Base-by-base conservation (phyloP, 768 basidiomycete genomes). In the Hydnomerulius pinastri region DNA sequence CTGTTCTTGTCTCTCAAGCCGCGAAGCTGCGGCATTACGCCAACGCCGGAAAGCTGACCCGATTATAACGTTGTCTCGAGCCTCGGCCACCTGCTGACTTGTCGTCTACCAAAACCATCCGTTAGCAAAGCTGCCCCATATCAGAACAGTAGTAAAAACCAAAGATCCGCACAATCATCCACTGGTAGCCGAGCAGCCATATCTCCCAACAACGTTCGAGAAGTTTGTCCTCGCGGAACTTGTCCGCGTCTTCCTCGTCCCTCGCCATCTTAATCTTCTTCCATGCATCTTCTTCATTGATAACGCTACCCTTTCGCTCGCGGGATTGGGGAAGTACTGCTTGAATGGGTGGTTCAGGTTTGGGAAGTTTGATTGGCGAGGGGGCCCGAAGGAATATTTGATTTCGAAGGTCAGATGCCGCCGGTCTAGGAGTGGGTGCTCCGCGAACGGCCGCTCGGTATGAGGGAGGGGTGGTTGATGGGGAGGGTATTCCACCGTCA, bases 221-320 rank as follows among this genome's bases (percentile, higher is more conserved):
- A 49, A 92, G 69, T 44, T 75, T 77, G 44, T 83, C 80, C 25
- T 80, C 71, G 37, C 85, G 75, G 65, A 85, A 91, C 48, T 73
- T 73, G 64, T 85, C 87, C 17, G 92, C 92, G 24, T 82, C 78
- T 57, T 78, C 73, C 61, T 91, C 85, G 55, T 89, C 82, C 58
- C 81, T 80, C 39, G 80, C 76, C 75, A 86, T 80, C 61, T 79
- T 77, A 28, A 90, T 83, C 54, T 83, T 88, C 56, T 83, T 83
- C 87, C 89, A 92, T 0, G 85, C 85, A 50, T 88, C 85, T 47
- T 86, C 81, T 61, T 86, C 81, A 58, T 87, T 83, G 17, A 83
- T 67, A n/a, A 75, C 70, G 55, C 73, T 80, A 11, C 73, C 76
- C 56, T 70, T 77, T 23, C 75, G 74, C 54, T 73, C 76, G 41